Conservation (phyloP, 352 stramenopile species). For the Aphanomyces euteiches region DNA sequence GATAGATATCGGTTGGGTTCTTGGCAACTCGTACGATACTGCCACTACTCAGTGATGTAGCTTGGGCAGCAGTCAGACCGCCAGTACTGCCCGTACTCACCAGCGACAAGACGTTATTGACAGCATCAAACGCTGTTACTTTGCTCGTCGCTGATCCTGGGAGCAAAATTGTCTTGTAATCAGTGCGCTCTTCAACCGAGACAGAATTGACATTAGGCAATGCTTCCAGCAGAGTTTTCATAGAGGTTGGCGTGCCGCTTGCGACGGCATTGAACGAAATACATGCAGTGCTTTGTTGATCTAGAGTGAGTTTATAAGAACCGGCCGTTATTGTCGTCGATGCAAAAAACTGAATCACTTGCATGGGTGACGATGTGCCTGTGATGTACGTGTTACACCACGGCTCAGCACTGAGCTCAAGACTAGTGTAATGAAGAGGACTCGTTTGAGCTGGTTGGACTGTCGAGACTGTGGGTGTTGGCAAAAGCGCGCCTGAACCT, state of each 20-base stretch:
- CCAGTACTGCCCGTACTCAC: slow-evolving; percentile 31
- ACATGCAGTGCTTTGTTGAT: slow-evolving; percentile 46
- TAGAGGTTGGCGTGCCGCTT: slow-evolving; percentile 37
- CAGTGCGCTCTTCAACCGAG: slow-evolving; percentile 46
- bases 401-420: slow-evolving; percentile 50
- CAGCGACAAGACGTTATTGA: slow-evolving; percentile 37
- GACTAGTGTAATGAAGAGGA: slow-evolving; percentile 44
- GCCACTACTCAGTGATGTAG: slow-evolving; percentile 33
- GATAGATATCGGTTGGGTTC: slow-evolving; percentile 64
- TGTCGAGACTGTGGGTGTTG: slow-evolving; percentile 34
- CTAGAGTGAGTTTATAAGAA: slow-evolving; percentile 53
- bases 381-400: slow-evolving; percentile 65
- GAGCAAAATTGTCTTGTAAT: slow-evolving; percentile 62
- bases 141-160: slow-evolving; percentile 40
- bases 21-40: slow-evolving; percentile 65
- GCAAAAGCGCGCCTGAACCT: slow-evolving; percentile 30
- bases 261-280: slow-evolving; percentile 40
- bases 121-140: slow-evolving; percentile 45
- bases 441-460: slow-evolving; percentile 32
- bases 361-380: slow-evolving; percentile 51
- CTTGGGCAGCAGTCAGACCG: slow-evolving; percentile 41
- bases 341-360: slow-evolving; percentile 69
- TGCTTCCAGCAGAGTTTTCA: slow-evolving; percentile 39
- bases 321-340: slow-evolving; percentile 56
- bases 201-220: slow-evolving; percentile 48